Evolutionary conservation across 352 stramenopile genomes (phyloP).

Genomic region (Bremia lactucae): DNA sequence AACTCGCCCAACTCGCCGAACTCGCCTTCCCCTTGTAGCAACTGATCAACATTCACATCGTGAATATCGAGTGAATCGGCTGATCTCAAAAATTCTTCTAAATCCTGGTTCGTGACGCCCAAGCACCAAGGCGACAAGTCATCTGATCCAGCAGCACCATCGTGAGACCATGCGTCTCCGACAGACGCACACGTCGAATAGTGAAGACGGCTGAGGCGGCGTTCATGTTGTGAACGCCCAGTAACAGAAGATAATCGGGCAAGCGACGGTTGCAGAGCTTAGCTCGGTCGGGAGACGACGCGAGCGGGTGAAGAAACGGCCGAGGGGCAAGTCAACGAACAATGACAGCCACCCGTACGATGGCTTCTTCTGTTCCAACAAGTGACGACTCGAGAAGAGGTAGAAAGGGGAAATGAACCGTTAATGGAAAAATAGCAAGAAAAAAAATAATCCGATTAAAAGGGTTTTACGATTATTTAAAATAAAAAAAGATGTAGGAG

Average conservation of each 20-base stretch:
- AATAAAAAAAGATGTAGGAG: no score
- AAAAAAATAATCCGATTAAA: no score
- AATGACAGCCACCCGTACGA: slow-evolving; percentile 25
- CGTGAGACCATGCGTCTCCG: not conserved
- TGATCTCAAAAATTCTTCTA: slow-evolving; percentile 3
- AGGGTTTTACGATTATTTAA: no score
- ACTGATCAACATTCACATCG: slow-evolving; percentile 7
- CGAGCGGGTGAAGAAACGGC: slow-evolving; percentile 19
- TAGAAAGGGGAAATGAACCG: slow-evolving; percentile 13
- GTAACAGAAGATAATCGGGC: slow-evolving; percentile 9
- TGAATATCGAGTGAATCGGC: slow-evolving; percentile 3
- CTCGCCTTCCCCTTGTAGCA: slow-evolving; percentile 4
- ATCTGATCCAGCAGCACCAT: slow-evolving; percentile 10
- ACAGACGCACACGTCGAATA: slow-evolving; percentile 1
- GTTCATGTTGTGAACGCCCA: slow-evolving; percentile 20
- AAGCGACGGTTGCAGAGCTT: slow-evolving; percentile 25
- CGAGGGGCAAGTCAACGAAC: slow-evolving; percentile 23
- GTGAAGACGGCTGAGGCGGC: slow-evolving; percentile 18
- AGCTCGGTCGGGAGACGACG: slow-evolving; percentile 23
- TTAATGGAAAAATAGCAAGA: no score
- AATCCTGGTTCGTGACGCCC: slow-evolving; percentile 18
- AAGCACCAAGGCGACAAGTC: slow-evolving; percentile 17
- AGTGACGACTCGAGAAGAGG: slow-evolving; percentile 5
- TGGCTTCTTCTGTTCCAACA: slow-evolving; percentile 11
- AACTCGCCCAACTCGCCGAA: slow-evolving; percentile 33